phyloP scores from a whole-genome alignment of 805 yeast species.

The Kluyveromyces siamensis region DNA sequence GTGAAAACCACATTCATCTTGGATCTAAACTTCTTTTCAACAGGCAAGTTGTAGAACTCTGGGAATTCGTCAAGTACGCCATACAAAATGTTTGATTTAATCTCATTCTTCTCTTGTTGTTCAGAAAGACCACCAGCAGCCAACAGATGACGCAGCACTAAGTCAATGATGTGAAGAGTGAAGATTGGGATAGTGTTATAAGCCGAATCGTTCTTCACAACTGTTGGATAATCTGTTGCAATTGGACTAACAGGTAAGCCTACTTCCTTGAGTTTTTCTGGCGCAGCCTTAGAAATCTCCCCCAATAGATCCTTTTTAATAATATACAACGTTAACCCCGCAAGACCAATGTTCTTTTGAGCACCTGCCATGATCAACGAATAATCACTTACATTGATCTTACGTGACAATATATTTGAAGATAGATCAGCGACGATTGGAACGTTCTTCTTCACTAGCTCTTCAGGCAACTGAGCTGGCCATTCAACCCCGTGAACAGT shows the following conservation, averaged over 20 bases:
- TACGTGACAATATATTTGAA: slow-evolving; percentile 78
- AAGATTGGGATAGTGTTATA: slow-evolving; percentile 95
- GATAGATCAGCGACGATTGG: slow-evolving; percentile 93
- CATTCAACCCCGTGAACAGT: slow-evolving; percentile 95
- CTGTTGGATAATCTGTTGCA: slow-evolving; percentile 80
- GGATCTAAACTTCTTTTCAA: slow-evolving; percentile 56
- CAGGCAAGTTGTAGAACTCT: slow-evolving; percentile 58
- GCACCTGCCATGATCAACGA: slow-evolving; percentile 97
- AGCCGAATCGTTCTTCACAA: slow-evolving; percentile 81
- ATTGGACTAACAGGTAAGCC: slow-evolving; percentile 80
- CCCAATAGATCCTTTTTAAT: slow-evolving; percentile 73
- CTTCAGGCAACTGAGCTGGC: slow-evolving; percentile 32
- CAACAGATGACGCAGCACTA: slow-evolving; percentile 60
- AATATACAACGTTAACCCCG: slow-evolving; percentile 89
- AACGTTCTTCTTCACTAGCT: slow-evolving; percentile 49
- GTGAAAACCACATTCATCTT: slow-evolving; percentile 93
- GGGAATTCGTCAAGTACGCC: slow-evolving; percentile 56
- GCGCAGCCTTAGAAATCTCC: slow-evolving; percentile 40
- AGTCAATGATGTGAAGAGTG: slow-evolving; percentile 75
- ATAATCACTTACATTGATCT: slow-evolving; percentile 71
- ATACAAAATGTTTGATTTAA: slow-evolving; percentile 61
- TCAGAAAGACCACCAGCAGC: slow-evolving; percentile 61
- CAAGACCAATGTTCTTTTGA: slow-evolving; percentile 94
- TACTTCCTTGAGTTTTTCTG: slow-evolving; percentile 46
- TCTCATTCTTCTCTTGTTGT: slow-evolving; percentile 48